phyloP scores from a whole-genome alignment of 2,329 filamentous ascomycete species.

The Bipolaris sorokiniana region DNA sequence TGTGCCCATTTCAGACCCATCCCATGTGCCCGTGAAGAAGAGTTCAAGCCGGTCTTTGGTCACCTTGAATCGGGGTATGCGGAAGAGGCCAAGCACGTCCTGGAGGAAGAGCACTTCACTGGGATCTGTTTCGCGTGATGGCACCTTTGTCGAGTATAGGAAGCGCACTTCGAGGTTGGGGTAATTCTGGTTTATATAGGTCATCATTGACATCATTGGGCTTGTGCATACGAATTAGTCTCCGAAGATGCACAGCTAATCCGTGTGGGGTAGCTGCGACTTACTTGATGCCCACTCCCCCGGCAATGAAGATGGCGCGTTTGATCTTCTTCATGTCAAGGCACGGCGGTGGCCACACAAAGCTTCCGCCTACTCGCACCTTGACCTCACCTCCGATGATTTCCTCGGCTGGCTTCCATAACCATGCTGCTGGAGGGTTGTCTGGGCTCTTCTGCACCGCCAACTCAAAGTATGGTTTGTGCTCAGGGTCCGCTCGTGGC shows the following conservation, averaged over 20 bases:
- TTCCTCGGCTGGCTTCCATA: slow-evolving; percentile 65
- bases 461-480: slow-evolving; percentile 69
- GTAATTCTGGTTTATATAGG: slow-evolving; percentile 60
- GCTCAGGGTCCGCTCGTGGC: slow-evolving; percentile 28
- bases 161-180: slow-evolving; percentile 59
- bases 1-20: slow-evolving; percentile 33
- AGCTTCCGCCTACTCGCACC: slow-evolving; percentile 80
- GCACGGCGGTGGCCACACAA: slow-evolving; percentile 73
- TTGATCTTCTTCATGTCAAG: slow-evolving; percentile 55
- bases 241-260: slow-evolving; percentile 1
- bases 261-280: slow-evolving; percentile 23
- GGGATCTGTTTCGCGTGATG: slow-evolving; percentile 36
- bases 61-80: slow-evolving; percentile 32
- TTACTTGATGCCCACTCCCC: slow-evolving; percentile 81
- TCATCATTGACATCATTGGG: slow-evolving; percentile 76
- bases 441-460: slow-evolving; percentile 74
- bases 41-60: slow-evolving; percentile 43
- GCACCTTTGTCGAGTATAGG: slow-evolving; percentile 65
- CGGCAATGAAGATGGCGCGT: slow-evolving; percentile 75
- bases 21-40: slow-evolving; percentile 47
- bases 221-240: slow-evolving; percentile 45
- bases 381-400: slow-evolving; percentile 66
- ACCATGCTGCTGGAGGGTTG: slow-evolving; percentile 77
- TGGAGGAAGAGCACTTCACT: slow-evolving; percentile 47
- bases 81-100: slow-evolving; percentile 42